Conservation (phyloP, 768 basidiomycete genomes). For the Lactarius quietus region DNA sequence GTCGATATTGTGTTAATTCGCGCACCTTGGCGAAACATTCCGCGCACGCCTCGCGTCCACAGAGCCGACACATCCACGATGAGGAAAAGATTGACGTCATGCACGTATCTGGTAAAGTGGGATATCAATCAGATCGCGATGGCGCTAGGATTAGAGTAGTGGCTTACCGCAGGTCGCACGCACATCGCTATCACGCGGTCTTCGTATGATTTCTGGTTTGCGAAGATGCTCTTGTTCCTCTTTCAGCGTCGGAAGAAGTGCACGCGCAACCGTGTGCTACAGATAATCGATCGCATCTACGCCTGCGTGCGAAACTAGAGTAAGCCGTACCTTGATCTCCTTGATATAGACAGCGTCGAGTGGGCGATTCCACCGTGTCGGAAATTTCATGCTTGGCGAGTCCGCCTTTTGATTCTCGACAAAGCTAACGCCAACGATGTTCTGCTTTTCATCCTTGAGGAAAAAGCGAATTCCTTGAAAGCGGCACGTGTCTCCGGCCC, state of each 20-base stretch:
- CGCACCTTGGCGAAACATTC: conserved; percentile 74
- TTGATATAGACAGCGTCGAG: conserved; percentile 49
- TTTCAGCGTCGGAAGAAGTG: conserved; percentile 62
- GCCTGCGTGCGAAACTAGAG: not conserved
- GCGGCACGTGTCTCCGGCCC: conserved; percentile 85
- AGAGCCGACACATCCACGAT: conserved; percentile 87
- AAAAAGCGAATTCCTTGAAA: conserved; percentile 84
- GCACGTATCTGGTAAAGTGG: conserved; percentile 68
- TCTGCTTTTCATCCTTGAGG: conserved; percentile 55
- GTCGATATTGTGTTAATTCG: conserved; percentile 54
- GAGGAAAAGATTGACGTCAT: conserved; percentile 90
- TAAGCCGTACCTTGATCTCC: conserved; percentile 53
- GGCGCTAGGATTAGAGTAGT: not conserved
- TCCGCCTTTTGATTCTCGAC: conserved; percentile 59
- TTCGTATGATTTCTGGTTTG: conserved; percentile 55
- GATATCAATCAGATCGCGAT: conserved; percentile 15
- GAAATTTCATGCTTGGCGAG: conserved; percentile 58
- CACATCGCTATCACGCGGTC: conserved; percentile 76
- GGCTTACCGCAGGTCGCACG: conserved; percentile 79
- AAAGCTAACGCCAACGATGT: conserved; percentile 66
- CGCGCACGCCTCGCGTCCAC: conserved; percentile 85
- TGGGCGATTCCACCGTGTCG: conserved; percentile 61
- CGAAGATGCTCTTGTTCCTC: conserved; percentile 61
- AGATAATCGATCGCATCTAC: conserved; percentile 9
- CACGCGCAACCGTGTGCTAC: conserved; percentile 63